Base-by-base conservation (phyloP, 768 basidiomycete genomes). In the Phylloporus scabripes region DNA sequence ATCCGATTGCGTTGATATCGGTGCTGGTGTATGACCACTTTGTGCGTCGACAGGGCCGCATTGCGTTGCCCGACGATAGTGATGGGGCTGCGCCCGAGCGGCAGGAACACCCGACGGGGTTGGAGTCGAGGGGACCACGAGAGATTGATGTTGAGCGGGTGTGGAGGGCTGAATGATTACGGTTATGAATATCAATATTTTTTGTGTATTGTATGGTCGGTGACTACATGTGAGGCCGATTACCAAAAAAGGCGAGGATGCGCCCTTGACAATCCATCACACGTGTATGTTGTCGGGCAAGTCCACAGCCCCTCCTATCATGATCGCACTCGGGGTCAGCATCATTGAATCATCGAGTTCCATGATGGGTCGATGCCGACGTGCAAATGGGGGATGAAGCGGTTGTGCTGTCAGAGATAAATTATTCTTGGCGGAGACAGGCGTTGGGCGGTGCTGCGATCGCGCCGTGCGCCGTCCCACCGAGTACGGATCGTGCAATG, bases 1-100 rank as follows among this genome's bases (percentile, higher is more conserved):
- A 83, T 49, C 87, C 88, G 1, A 65, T 90, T 2, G 74, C 70
- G 2, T 70, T 87, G 29, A 43, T 86, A 6, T 64, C 69, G 0
- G 66, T 77, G 0, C 58, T 72, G 18, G 43, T 79, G 2, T 81
- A 78, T n/a, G 55, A 60, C 14, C 45, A 48, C 21, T 14, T 66
- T 10, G 42, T 33, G 15, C 29, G 10, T 33, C 60, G 60, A 28
- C 52, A 38, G 14, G 76, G 76, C 7, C 58, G 55, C 3, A 75
- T 80, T 28, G 66, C 70, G 32, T 67, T 81, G 12, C 45, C 66
- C 1, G 77, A 76, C 48, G 70, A 72, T 17, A 57, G 56, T 5
- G 58, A 62, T 15, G 47, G 23, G 29, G 21, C 49, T 20, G 36
- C 34, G 23, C 21, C 14, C 15, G 40, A 8, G 20, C 39, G 48